phyloP scores from a whole-genome alignment of 768 basidiomycete species.

The Trichaptum fuscoviolaceum region DNA sequence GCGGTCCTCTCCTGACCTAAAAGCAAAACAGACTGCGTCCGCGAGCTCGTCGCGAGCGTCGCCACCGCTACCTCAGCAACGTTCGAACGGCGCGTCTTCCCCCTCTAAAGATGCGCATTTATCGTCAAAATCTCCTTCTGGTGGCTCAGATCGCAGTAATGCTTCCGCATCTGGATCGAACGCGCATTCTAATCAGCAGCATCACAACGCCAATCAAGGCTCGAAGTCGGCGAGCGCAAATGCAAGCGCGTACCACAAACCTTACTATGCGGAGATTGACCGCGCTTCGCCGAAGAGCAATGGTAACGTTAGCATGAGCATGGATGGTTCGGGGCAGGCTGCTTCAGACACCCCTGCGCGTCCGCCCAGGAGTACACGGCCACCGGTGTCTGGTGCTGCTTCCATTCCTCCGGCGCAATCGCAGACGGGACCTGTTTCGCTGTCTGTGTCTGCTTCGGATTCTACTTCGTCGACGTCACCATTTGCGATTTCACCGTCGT shows the following conservation, averaged over 20 bases:
- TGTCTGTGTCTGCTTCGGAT: background rate
- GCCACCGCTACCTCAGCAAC: background rate
- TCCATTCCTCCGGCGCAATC: background rate
- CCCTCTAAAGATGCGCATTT: background rate
- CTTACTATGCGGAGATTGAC: background rate
- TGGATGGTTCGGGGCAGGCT: background rate
- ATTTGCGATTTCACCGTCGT: background rate
- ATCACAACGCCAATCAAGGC: background rate
- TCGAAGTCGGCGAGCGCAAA: background rate
- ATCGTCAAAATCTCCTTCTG: background rate
- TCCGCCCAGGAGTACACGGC: background rate
- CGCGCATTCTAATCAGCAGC: background rate
- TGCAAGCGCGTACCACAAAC: background rate
- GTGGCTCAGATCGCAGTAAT: background rate
- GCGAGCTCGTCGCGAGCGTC: background rate
- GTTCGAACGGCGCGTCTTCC: too few relatives aligned
- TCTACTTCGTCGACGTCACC: background rate
- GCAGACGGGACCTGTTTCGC: background rate
- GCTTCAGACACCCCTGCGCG: background rate
- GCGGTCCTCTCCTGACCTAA: background rate
- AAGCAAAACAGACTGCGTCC: background rate
- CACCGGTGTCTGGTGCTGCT: background rate
- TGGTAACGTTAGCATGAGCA: background rate
- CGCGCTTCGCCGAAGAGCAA: slow-evolving; percentile 1
- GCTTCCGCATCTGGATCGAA: background rate